A percentile compares a stretch with the other conserved stretches of the same genome.
phyloP scores from a whole-genome alignment of 345 rosid species.

The Lumnitzera littorea region DNA sequence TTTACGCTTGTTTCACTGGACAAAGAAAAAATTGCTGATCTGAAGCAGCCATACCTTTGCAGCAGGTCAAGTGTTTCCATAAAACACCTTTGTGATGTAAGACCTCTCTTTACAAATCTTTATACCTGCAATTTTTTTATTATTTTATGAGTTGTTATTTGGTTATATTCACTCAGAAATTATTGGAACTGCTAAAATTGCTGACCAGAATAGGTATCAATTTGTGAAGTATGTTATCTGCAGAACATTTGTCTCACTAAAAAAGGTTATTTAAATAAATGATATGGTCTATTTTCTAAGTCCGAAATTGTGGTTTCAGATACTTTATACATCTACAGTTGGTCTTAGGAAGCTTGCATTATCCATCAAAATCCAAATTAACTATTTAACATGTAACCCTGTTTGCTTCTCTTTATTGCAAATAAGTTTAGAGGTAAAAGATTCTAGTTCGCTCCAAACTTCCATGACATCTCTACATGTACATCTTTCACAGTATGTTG shows the following conservation, averaged over 20 bases:
- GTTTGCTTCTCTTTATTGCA: too few relatives aligned
- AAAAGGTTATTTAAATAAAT: too few relatives aligned
- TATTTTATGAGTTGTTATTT: background rate
- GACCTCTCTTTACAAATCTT: slow-evolving; percentile 26
- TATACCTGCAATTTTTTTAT: slow-evolving; percentile 3
- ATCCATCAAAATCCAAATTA: too few relatives aligned
- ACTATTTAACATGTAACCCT: too few relatives aligned
- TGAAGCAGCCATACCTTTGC: slow-evolving; percentile 74
- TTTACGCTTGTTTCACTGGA: slow-evolving; percentile 75
- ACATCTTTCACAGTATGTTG: slow-evolving; percentile 48
- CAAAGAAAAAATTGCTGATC: slow-evolving; percentile 39
- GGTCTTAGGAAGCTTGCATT: background rate
- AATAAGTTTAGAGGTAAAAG: background rate
- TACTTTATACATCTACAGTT: too few relatives aligned
- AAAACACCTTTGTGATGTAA: slow-evolving; percentile 77
- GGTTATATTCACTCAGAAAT: background rate
- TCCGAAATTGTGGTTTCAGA: too few relatives aligned
- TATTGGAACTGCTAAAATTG: background rate
- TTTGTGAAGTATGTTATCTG: too few relatives aligned
- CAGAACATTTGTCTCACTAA: too few relatives aligned
- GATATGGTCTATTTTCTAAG: too few relatives aligned
- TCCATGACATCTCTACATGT: slow-evolving; percentile 5
- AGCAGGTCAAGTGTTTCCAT: slow-evolving; percentile 64
- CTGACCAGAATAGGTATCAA: background rate
- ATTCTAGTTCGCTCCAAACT: background rate